phyloP scores from a whole-genome alignment of 805 yeast genomes.

The Ogataea trehalophila region DNA sequence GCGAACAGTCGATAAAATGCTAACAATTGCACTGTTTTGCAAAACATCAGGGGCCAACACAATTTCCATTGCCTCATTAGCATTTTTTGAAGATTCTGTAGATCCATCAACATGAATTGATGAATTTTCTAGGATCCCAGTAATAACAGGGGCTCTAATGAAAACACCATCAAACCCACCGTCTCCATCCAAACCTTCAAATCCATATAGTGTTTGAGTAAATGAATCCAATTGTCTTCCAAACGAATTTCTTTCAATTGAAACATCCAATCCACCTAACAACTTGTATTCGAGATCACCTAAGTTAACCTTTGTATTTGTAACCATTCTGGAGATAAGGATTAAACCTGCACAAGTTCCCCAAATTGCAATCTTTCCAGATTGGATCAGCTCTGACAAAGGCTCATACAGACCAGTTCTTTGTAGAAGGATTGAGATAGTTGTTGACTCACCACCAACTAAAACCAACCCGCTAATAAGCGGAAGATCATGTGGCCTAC shows the following conservation, averaged over 20 bases:
- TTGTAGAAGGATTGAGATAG: slow-evolving; percentile 69
- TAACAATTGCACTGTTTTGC: slow-evolving; percentile 30
- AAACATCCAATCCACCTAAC: slow-evolving; percentile 60
- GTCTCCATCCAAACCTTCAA: slow-evolving; percentile 17
- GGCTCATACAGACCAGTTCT: slow-evolving; percentile 55
- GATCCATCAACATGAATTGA: too few relatives aligned
- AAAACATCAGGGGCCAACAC: slow-evolving; percentile 9
- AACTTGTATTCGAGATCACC: slow-evolving; percentile 35
- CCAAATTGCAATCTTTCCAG: slow-evolving; percentile 57
- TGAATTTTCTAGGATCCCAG: slow-evolving; percentile 1
- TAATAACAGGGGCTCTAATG: slow-evolving; percentile 73
- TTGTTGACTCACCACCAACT: slow-evolving; percentile 67
- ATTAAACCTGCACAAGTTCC: slow-evolving; percentile 87
- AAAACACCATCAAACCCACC: slow-evolving; percentile 46
- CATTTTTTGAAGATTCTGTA: background rate
- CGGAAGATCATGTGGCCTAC: slow-evolving; percentile 45
- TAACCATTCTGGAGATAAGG: slow-evolving; percentile 50
- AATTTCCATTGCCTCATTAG: background rate
- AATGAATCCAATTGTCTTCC: slow-evolving; percentile 76
- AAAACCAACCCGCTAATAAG: slow-evolving; percentile 56
- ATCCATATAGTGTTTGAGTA: slow-evolving; percentile 36
- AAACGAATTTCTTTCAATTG: slow-evolving; percentile 68
- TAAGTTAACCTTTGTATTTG: slow-evolving; percentile 47
- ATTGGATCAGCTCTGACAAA: slow-evolving; percentile 44
- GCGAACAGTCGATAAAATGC: slow-evolving; percentile 37